Conservation (phyloP, 1,139 yeast genomes). For the Yamadazyma songkhlaensis region DNA sequence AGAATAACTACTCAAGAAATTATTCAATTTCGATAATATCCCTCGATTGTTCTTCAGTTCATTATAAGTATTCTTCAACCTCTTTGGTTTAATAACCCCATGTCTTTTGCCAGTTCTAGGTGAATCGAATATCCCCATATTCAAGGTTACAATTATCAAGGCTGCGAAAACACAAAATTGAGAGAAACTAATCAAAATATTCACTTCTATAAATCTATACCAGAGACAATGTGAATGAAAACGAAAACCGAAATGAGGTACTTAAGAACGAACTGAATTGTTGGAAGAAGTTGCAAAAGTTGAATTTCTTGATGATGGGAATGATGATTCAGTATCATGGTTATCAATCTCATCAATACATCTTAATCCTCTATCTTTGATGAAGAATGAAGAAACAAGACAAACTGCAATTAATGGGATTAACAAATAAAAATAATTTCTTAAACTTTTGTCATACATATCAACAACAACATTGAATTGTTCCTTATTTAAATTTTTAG, state of each 20-base stretch:
- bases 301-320: too few relatives aligned
- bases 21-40: conserved; percentile 10
- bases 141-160: too few relatives aligned
- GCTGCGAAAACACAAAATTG: too few relatives aligned
- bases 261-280: too few relatives aligned
- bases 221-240: too few relatives aligned
- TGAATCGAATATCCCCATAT: too few relatives aligned
- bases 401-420: conserved; percentile 44
- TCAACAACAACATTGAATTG: conserved; percentile 25
- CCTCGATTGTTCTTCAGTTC: conserved; percentile 4
- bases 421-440: conserved; percentile 37
- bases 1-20: conserved; percentile 13
- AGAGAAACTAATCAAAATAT: too few relatives aligned
- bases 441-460: conserved; percentile 38
- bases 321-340: too few relatives aligned
- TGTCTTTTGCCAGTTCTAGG: conserved; percentile 5
- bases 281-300: too few relatives aligned
- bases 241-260: too few relatives aligned
- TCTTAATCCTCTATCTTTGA: conserved; percentile 42
- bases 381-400: conserved; percentile 30
- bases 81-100: conserved; percentile 14
- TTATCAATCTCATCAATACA: conserved; percentile 32
- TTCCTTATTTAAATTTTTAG: conserved; percentile 18
- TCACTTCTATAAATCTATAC: too few relatives aligned
- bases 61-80: background rate